phyloP scores from a whole-genome alignment of 495 filamentous ascomycete genomes.

The Podospora sp. region DNA sequence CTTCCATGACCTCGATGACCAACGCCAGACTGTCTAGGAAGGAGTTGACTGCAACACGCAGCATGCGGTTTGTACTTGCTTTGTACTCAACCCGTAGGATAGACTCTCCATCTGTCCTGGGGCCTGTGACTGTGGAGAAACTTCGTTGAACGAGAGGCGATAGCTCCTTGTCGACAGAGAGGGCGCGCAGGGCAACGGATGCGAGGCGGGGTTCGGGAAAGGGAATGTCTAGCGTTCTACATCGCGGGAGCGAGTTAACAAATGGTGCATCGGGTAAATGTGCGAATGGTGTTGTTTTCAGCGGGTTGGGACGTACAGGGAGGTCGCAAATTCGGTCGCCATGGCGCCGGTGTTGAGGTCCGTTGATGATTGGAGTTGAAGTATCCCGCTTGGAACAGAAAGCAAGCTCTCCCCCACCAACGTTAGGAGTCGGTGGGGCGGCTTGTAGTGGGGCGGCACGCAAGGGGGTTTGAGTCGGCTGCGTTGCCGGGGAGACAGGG shows the following conservation, averaged over 20 bases:
- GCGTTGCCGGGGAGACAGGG: conserved; percentile 18
- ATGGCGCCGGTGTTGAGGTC: conserved; percentile 14
- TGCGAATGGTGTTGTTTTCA: conserved; percentile 47
- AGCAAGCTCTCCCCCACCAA: not conserved
- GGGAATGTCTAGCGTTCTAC: conserved; percentile 77
- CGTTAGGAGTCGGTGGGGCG: not conserved
- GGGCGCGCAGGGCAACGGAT: conserved; percentile 68
- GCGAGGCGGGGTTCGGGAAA: conserved; percentile 83
- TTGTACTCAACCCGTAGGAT: conserved; percentile 76
- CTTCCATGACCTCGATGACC: conserved; percentile 81
- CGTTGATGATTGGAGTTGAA: not conserved
- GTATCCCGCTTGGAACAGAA: not conserved
- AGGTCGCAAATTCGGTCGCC: conserved; percentile 18
- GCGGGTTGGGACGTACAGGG: conserved; percentile 60
- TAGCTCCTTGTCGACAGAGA: conserved; percentile 86
- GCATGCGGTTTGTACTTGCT: conserved; percentile 93
- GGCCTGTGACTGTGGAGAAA: conserved; percentile 56
- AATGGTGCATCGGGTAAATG: conserved; percentile 24
- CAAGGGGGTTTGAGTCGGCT: not conserved
- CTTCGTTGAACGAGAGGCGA: conserved; percentile 77
- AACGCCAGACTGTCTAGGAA: conserved; percentile 90
- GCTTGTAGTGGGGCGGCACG: not conserved
- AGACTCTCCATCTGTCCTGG: conserved; percentile 45
- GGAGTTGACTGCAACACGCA: conserved; percentile 96
- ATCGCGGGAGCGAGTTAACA: not conserved